Conservation (phyloP, 768 basidiomycete genomes). For the Lactifluus volemus region DNA sequence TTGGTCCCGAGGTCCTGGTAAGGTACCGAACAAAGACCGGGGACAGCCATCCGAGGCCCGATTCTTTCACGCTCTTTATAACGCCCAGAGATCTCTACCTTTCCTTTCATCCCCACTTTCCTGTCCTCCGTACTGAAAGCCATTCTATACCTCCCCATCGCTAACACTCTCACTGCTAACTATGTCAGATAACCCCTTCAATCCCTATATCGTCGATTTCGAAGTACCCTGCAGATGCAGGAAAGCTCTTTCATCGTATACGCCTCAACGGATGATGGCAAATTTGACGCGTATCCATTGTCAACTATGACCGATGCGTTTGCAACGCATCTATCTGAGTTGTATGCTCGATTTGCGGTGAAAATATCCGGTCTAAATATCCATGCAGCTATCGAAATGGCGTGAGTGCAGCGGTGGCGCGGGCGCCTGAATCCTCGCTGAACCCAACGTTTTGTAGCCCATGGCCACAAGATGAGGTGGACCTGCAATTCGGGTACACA, state of each 20-base stretch:
- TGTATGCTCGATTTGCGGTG: not conserved
- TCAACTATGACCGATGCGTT: not conserved
- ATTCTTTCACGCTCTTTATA: not conserved
- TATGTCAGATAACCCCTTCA: not conserved
- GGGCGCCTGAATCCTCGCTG: not conserved
- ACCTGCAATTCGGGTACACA: not conserved
- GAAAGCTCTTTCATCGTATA: not conserved
- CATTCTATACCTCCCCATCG: not conserved
- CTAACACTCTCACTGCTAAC: not conserved
- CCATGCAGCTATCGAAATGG: not conserved
- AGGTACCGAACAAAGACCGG: slow-evolving; percentile 10
- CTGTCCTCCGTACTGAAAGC: not conserved
- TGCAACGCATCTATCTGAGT: accelerated
- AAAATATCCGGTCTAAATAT: not conserved
- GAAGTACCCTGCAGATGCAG: not conserved
- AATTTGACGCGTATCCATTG: not conserved
- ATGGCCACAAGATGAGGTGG: not conserved
- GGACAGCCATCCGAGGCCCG: slow-evolving; percentile 1
- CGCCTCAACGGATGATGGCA: not conserved
- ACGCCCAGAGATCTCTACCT: not conserved
- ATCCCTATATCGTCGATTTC: not conserved
- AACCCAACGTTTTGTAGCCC: not conserved
- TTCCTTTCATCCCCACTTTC: slow-evolving; percentile 4
- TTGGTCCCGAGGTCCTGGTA: slow-evolving; percentile 4
- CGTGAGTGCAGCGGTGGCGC: not conserved